Evolutionary conservation across 805 yeast species (phyloP).

Genomic region (Diddensiella santjacobensis): DNA sequence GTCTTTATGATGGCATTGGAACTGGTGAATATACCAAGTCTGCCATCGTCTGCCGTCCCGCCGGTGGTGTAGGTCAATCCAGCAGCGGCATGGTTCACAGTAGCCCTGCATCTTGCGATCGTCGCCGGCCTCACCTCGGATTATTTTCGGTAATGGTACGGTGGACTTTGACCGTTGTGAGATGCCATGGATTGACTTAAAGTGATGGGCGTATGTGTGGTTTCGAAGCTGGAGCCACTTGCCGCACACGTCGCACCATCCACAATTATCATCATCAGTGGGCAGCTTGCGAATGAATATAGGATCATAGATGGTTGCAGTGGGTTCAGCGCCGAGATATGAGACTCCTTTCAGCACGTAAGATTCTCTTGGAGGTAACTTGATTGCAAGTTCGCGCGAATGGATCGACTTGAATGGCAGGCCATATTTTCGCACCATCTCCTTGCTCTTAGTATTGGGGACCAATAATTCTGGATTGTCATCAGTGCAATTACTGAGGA

Average conservation of each 20-base stretch:
- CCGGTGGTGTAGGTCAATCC: conserved; percentile 21
- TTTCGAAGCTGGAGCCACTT: conserved; percentile 21
- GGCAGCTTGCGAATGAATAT: conserved; percentile 19
- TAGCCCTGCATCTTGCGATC: conserved; percentile 20
- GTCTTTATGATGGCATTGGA: conserved; percentile 21
- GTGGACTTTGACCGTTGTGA: conserved; percentile 27
- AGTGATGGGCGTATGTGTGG: conserved; percentile 48
- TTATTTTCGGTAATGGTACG: conserved; percentile 14
- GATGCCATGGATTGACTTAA: conserved; percentile 40
- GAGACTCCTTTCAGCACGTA: conserved; percentile 15
- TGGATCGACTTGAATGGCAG: conserved; percentile 16
- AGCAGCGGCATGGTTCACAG: conserved; percentile 15
- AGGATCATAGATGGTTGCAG: conserved; percentile 20
- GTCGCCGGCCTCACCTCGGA: conserved; percentile 16
- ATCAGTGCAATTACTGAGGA: background rate
- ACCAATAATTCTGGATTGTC: too few species aligned
- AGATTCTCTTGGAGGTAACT: conserved; percentile 9
- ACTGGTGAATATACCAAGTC: conserved; percentile 23
- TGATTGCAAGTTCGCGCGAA: conserved; percentile 7
- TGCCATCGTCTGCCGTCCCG: conserved; percentile 21
- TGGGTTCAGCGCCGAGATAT: conserved; percentile 21
- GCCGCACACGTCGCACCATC: conserved; percentile 23
- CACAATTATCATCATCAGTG: conserved; percentile 19
- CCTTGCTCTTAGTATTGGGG: background rate
- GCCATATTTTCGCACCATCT: conserved; percentile 12